Base-by-base conservation (phyloP, 2,329 filamentous ascomycete species). In the Diaporthe vexans region DNA sequence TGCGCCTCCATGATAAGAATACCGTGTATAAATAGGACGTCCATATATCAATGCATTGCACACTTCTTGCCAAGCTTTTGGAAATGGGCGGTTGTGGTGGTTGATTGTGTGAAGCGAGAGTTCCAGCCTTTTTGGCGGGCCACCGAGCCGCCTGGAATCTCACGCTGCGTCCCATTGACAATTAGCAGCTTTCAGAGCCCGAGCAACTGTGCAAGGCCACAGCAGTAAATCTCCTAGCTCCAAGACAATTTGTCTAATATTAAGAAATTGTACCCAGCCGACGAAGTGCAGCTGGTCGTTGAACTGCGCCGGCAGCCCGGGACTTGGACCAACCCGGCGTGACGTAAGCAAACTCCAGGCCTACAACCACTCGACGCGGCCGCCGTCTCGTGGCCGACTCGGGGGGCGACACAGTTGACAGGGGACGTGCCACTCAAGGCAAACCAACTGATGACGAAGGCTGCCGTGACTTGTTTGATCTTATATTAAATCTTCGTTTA, bases 21-120 rank as follows among this genome's bases (percentile, higher is more conserved):
- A 75, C 73, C 71, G 54, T 75, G 73, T 75, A 75, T 70, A 75
- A 72, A 72, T 75, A 75, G 73, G 51, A 72, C 70, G 71, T 68
- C 65, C 65, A 67, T 70, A 65, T 73, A 73, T 48, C 24, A 63
- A 73, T 57, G 63, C 71, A 75, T 43, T 51, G 63, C 61, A 75
- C 43, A 75, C 43, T 73, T 70, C 35, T 46, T 10, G 37, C 63
- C 13, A 54, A 54, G n/a, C 2, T 40, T 5, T n/a, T 65, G 26
- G 24, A 17, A 17, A 1, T 6, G 24, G 8, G 17, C 2, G 40
- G 15, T 4, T 11, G 2, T 5, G 17, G n/a, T 15, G 26, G 26
- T 51, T 21, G 13, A 29, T 13, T 29, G 3, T 40, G 35, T 26
- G 6, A 8, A 61, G n/a, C 4, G 19, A 4, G 10, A 48, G 40